These are phyloP conservation scores for Fusarium clavum DNA, from an alignment of 2,329 filamentous ascomycete species.

Conservation along the genomic window DNA sequence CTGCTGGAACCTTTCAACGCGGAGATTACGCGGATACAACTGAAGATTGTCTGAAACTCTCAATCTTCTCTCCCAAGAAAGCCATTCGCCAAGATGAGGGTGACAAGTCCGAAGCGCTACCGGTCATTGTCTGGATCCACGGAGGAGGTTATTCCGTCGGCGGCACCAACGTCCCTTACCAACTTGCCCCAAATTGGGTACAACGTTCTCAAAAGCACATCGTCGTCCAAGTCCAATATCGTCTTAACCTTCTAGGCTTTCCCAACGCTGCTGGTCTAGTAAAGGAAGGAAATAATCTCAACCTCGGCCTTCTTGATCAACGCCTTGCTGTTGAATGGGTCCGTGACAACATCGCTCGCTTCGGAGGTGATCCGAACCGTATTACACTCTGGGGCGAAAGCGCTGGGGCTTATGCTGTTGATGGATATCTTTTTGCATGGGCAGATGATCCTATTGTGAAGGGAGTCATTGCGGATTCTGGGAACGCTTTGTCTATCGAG, in stretches of 20 bases:
- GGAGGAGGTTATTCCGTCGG: conserved; percentile 22
- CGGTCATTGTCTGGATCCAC: conserved; percentile 34
- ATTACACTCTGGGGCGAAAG: conserved; percentile 39
- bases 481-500: conserved; percentile 31
- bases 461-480: conserved; percentile 34
- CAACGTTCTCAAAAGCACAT: conserved; percentile 35
- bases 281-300: conserved; percentile 15
- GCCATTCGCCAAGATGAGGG: accelerated
- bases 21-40: conserved; percentile 35
- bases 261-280: conserved; percentile 21
- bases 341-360: conserved; percentile 28
- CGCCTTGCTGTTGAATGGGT: conserved; percentile 41
- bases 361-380: conserved; percentile 32
- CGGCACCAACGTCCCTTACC: conserved; percentile 27
- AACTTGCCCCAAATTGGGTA: conserved; percentile 30
- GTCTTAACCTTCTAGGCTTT: conserved; percentile 30
- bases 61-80: conserved; percentile 18
- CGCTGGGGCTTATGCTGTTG: conserved; percentile 26
- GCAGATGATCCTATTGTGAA: conserved; percentile 23
- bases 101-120: neutral
- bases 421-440: conserved; percentile 38
- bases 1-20: conserved; percentile 26
- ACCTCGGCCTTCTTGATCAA: conserved; percentile 34
- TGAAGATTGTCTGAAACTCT: conserved; percentile 34
- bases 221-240: conserved; percentile 35